Conservation (phyloP, 1,284 basidiomycete species). For the Coniferiporia sulphurascens region DNA sequence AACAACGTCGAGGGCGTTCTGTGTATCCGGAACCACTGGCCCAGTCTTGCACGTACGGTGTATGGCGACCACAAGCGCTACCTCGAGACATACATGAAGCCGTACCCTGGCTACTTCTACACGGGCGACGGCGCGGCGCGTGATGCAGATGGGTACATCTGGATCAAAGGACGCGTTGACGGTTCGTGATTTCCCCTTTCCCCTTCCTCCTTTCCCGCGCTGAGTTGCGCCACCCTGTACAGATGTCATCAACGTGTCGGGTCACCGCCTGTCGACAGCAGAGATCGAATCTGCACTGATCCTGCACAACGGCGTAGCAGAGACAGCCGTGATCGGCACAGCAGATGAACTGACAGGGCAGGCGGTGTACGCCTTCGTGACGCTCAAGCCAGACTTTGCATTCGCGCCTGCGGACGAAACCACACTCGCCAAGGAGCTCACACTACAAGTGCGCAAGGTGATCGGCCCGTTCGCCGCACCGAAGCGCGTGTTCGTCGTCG, state of each 20-base stretch:
- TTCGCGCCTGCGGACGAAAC: constrained; percentile 65
- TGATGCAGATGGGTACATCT: constrained; percentile 95
- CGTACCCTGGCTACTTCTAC: constrained; percentile 89
- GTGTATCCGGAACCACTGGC: constrained; percentile 87
- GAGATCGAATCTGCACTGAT: constrained; percentile 98
- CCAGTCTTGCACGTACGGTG: constrained; percentile 93
- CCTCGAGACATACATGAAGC: constrained; percentile 93
- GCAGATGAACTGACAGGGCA: constrained; percentile 87
- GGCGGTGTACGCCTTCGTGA: constrained; percentile 84
- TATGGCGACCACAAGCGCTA: constrained; percentile 90
- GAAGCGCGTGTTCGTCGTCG: constrained; percentile 85
- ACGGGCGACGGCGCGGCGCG: constrained; percentile 95
- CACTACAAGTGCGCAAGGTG: constrained; percentile 91
- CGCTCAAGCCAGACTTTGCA: constrained; percentile 82
- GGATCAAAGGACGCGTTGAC: constrained; percentile 98
- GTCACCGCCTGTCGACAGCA: constrained; percentile 94
- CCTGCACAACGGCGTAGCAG: constrained; percentile 90
- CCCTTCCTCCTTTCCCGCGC: constrained; percentile 3
- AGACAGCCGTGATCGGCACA: constrained; percentile 91
- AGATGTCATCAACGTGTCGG: constrained; percentile 93
- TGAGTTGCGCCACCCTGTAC: neutral
- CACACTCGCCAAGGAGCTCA: constrained; percentile 80
- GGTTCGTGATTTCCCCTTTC: constrained; percentile 47
- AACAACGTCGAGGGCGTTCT: constrained; percentile 91
- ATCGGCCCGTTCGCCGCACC: constrained; percentile 96